Evolutionary conservation across 805 yeast genomes (phyloP).

Genomic region (Myxozyma melibiosi): DNA sequence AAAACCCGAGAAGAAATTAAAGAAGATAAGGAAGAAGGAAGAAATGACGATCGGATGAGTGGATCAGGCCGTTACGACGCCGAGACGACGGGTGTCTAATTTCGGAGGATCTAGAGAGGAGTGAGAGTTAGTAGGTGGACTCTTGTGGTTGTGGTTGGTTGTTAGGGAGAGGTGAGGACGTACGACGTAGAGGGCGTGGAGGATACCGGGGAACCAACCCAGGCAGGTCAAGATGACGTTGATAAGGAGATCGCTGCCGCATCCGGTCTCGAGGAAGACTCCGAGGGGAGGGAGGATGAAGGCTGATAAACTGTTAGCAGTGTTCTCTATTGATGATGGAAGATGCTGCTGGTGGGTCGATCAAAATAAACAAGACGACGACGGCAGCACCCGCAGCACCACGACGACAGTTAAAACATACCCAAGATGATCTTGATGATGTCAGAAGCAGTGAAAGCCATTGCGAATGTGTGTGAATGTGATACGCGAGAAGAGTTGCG

Average conservation of each 20-base stretch:
- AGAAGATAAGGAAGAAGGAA: not conserved
- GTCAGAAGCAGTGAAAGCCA: slow-evolving; percentile 58
- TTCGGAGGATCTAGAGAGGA: slow-evolving; percentile 11
- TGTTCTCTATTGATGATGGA: not conserved
- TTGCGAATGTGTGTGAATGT: slow-evolving; percentile 27
- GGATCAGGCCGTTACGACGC: too few species aligned
- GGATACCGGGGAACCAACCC: slow-evolving; percentile 70
- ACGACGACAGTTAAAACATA: slow-evolving; percentile 31
- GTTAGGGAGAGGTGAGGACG: not conserved
- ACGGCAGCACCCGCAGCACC: too few species aligned
- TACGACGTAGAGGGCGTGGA: slow-evolving; percentile 44
- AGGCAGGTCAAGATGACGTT: slow-evolving; percentile 67
- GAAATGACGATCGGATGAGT: not conserved
- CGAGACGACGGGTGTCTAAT: too few species aligned
- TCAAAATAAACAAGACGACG: too few species aligned
- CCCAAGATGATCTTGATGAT: slow-evolving; percentile 53
- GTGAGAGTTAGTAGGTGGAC: not conserved
- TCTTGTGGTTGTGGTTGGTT: not conserved
- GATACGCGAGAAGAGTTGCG: not conserved
- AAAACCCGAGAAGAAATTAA: too few species aligned
- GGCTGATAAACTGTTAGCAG: slow-evolving; percentile 12
- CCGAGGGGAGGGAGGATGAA: slow-evolving; percentile 57
- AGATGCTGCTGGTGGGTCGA: not conserved
- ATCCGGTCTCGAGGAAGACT: slow-evolving; percentile 62
- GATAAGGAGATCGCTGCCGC: slow-evolving; percentile 51